These are phyloP conservation scores for Tympanopsis confertula DNA, from an alignment of 2,329 filamentous ascomycete species.

Conservation along the genomic window DNA sequence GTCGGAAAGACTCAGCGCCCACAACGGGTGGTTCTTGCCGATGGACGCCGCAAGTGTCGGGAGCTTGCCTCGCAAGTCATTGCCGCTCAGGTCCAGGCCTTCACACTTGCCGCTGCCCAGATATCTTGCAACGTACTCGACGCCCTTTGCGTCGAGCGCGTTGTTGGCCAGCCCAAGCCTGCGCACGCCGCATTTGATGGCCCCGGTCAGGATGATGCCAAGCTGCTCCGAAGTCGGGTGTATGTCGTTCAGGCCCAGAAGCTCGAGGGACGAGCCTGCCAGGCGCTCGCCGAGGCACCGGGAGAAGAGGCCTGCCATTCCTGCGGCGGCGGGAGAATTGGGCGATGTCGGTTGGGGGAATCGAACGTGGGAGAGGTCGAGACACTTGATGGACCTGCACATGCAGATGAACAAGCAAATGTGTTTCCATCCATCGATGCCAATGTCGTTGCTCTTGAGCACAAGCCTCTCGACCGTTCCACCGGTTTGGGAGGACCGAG, in stretches of 20 bases:
- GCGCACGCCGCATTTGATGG: slow-evolving; percentile 65
- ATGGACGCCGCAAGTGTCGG: slow-evolving; percentile 39
- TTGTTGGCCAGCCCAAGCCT: slow-evolving; percentile 78
- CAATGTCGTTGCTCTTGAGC: slow-evolving; percentile 85
- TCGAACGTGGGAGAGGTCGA: slow-evolving; percentile 76
- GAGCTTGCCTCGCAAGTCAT: slow-evolving; percentile 51
- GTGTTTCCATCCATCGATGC: slow-evolving; percentile 79
- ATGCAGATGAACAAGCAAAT: slow-evolving; percentile 83
- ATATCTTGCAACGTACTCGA: slow-evolving; percentile 68
- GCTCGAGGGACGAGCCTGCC: slow-evolving; percentile 41
- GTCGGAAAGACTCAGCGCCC: slow-evolving; percentile 75
- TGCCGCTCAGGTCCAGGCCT: slow-evolving; percentile 80
- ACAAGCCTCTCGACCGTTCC: slow-evolving; percentile 79
- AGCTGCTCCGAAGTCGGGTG: slow-evolving; percentile 63
- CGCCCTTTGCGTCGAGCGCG: slow-evolving; percentile 58
- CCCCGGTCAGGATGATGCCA: slow-evolving; percentile 64
- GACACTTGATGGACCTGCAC: slow-evolving; percentile 71
- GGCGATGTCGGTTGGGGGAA: slow-evolving; percentile 42
- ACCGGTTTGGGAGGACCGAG: slow-evolving; percentile 26
- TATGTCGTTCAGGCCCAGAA: slow-evolving; percentile 75
- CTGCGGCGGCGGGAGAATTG: too few species aligned
- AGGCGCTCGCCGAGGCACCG: neutral
- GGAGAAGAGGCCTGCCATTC: neutral
- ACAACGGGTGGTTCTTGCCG: slow-evolving; percentile 45
- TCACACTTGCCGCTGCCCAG: slow-evolving; percentile 68